These are phyloP conservation scores for Cucumis sativus DNA, from an alignment of 306 rosid species.

Conservation along the genomic window DNA sequence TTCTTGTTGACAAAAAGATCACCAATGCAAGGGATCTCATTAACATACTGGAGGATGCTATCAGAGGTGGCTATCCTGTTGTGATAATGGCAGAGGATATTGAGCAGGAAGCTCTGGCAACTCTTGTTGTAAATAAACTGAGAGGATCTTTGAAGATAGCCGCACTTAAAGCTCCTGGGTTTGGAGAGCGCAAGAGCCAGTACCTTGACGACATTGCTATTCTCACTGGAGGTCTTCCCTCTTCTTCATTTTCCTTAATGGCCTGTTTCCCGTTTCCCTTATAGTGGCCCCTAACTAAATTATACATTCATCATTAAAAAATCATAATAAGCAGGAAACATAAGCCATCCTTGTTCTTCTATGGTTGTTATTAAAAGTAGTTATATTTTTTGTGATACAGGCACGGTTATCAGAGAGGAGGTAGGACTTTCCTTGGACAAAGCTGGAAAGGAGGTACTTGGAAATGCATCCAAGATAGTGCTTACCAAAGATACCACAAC, in stretches of 20 bases:
- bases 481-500: slow-evolving; percentile 90
- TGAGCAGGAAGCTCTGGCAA: slow-evolving; percentile 96
- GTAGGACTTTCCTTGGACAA: slow-evolving; percentile 88
- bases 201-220: slow-evolving; percentile 97
- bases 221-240: slow-evolving; percentile 67
- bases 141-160: slow-evolving; percentile 97
- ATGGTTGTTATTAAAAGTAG: background rate
- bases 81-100: slow-evolving; percentile 83
- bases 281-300: background rate
- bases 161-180: slow-evolving; percentile 97
- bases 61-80: slow-evolving; percentile 79
- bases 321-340: background rate
- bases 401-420: slow-evolving; percentile 90
- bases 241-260: background rate
- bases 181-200: slow-evolving; percentile 99
- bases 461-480: slow-evolving; percentile 85
- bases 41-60: slow-evolving; percentile 86
- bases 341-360: background rate
- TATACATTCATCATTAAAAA: background rate
- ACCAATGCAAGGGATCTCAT: slow-evolving; percentile 90
- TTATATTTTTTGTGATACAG: slow-evolving; percentile 24
- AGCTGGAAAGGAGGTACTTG: slow-evolving; percentile 88
- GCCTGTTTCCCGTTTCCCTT: background rate
- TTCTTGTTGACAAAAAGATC: slow-evolving; percentile 87
- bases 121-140: slow-evolving; percentile 91